phyloP scores from a whole-genome alignment of 495 filamentous ascomycete species.

The Penicillium canariense region DNA sequence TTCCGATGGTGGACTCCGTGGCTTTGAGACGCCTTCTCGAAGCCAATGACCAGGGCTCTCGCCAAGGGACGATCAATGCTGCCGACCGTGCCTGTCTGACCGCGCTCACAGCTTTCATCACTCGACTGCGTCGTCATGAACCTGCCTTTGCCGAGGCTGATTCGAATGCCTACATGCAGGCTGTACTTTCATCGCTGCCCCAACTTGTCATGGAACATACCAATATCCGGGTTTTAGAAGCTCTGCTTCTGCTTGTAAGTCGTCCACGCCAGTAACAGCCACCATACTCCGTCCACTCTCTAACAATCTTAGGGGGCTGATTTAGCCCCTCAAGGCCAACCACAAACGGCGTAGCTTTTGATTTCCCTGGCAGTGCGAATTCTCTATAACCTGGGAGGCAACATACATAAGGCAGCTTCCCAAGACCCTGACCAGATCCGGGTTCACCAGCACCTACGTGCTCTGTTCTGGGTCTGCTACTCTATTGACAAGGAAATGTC shows the following conservation, averaged over 20 bases:
- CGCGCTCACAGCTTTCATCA: conserved; percentile 1
- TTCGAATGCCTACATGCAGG: neutral
- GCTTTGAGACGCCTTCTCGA: neutral
- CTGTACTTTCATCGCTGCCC: conserved; percentile 1
- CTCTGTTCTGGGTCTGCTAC: conserved; percentile 36
- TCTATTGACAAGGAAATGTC: conserved; percentile 31
- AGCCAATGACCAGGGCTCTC: neutral
- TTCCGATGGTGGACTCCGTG: neutral
- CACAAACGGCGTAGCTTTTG: neutral
- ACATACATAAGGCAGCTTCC: neutral
- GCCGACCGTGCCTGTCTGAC: neutral
- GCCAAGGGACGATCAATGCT: neutral
- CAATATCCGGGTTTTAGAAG: neutral
- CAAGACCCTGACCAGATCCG: neutral
- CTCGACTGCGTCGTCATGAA: neutral
- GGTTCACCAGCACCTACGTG: neutral
- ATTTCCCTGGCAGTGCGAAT: neutral
- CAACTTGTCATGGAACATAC: neutral
- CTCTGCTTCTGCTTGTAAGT: neutral
- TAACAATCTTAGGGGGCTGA: neutral
- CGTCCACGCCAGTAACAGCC: neutral
- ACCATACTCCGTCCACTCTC: neutral
- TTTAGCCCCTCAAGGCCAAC: neutral
- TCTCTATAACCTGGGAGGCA: neutral
- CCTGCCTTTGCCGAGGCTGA: neutral